Percentiles rank a stretch among this genome's conserved stretches.
Evolutionary conservation across 2,329 filamentous ascomycete species (phyloP).

Genomic region (Dothiorella sarmentorum): DNA sequence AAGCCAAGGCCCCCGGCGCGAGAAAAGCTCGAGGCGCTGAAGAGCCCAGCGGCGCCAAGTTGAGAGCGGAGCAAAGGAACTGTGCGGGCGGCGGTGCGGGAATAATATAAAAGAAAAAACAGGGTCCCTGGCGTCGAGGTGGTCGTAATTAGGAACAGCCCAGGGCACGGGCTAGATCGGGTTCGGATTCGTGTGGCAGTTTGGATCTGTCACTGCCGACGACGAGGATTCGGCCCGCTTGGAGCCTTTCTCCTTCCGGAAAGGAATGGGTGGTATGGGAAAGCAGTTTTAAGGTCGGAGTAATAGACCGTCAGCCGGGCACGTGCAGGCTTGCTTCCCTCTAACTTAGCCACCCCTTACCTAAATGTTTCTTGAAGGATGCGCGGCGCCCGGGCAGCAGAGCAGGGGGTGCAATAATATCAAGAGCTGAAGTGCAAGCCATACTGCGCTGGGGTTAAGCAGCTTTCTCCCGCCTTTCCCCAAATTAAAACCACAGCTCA

Average conservation of each 20-base stretch:
- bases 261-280: too few species aligned
- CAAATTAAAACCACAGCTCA: constrained; percentile 2
- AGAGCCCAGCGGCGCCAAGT: neutral
- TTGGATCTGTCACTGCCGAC: neutral
- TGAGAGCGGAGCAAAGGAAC: neutral
- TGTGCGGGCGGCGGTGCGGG: too few species aligned
- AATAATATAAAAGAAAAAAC: too few species aligned
- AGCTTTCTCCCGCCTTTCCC: neutral
- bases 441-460: neutral
- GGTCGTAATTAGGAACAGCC: neutral
- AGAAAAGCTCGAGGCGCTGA: neutral
- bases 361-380: neutral
- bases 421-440: too few species aligned
- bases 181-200: too few species aligned
- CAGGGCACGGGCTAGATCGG: neutral
- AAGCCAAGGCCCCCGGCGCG: too few species aligned
- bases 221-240: too few species aligned
- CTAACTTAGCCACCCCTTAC: neutral
- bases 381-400: neutral
- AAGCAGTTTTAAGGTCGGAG: too few species aligned
- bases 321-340: neutral
- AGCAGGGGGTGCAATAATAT: too few species aligned
- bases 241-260: too few species aligned
- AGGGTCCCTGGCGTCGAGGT: neutral
- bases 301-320: neutral